phyloP scores from a whole-genome alignment of 768 basidiomycete species.

The Gautieria morchelliformis region DNA sequence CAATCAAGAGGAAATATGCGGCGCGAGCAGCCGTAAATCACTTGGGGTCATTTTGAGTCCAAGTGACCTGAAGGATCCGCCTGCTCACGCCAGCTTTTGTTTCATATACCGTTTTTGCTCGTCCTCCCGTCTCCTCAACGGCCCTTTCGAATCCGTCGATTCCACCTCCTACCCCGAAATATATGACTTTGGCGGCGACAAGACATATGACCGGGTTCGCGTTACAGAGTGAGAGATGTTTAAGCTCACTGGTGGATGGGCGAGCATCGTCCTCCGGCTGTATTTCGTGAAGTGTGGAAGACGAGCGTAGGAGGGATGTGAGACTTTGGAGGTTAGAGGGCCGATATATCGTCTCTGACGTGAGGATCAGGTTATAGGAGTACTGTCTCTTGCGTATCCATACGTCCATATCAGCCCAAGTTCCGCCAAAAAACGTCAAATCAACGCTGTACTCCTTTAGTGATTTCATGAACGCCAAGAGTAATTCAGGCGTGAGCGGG shows the following conservation, averaged over 20 bases:
- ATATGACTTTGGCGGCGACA: conserved; percentile 85
- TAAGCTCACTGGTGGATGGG: neutral
- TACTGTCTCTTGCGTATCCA: conserved; percentile 15
- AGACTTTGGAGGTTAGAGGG: conserved; percentile 53
- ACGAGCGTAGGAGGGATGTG: conserved; percentile 27
- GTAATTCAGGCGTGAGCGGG: conserved; percentile 53
- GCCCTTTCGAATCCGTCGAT: conserved; percentile 59
- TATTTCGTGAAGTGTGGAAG: neutral
- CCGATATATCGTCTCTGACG: conserved; percentile 90
- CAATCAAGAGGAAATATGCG: neutral
- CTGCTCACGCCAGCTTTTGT: conserved; percentile 60
- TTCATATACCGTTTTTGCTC: conserved; percentile 56
- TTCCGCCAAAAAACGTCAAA: conserved; percentile 71
- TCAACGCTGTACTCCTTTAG: conserved; percentile 43
- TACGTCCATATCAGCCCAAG: conserved; percentile 42
- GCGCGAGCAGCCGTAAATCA: neutral
- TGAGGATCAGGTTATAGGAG: conserved; percentile 64
- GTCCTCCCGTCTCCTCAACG: conserved; percentile 33
- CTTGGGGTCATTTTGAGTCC: conserved; percentile 24
- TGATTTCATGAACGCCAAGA: conserved; percentile 53
- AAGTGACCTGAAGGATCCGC: conserved; percentile 53
- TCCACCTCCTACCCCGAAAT: conserved; percentile 94
- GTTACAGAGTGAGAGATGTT: conserved; percentile 2
- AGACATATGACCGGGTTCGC: conserved; percentile 34
- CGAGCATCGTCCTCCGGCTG: neutral